Evolutionary conservation across 2,329 filamentous ascomycete species (phyloP).

Genomic region (Dendrostoma leiphaemia): DNA sequence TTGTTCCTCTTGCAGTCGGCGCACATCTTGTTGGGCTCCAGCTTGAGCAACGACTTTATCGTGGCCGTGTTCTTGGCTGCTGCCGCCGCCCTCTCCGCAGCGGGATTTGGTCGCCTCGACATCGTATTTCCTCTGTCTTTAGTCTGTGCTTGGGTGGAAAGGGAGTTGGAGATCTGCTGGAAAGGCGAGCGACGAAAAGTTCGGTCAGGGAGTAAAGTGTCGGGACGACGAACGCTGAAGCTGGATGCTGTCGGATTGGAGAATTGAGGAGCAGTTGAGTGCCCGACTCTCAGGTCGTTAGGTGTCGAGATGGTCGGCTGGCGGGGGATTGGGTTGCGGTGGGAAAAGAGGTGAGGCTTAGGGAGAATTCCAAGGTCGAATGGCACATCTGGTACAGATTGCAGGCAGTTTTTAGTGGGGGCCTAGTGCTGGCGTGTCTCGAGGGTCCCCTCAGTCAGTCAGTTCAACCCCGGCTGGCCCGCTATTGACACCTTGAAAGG

Average conservation of each 20-base stretch:
- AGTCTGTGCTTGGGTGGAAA: conserved; percentile 23
- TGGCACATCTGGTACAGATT: too few species aligned
- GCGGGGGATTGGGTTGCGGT: background rate
- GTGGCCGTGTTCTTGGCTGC: conserved; percentile 91
- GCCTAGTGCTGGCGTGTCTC: too few species aligned
- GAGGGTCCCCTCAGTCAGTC: too few species aligned
- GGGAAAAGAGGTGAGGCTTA: background rate
- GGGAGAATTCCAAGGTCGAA: too few species aligned
- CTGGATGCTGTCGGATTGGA: background rate
- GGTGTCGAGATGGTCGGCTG: background rate
- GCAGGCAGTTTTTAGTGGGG: too few species aligned
- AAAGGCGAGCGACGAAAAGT: background rate
- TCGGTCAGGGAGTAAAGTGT: background rate
- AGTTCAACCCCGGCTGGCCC: too few species aligned
- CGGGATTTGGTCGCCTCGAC: conserved; percentile 78
- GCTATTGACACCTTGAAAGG: too few species aligned
- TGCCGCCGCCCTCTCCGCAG: conserved; percentile 82
- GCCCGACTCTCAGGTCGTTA: background rate
- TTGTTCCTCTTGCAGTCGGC: conserved; percentile 99
- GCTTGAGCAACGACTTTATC: conserved; percentile 90
- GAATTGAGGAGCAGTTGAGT: background rate
- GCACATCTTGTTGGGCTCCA: conserved; percentile 94
- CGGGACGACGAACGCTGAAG: too few species aligned
- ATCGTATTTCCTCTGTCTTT: too few species aligned
- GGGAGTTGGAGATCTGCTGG: background rate